phyloP scores from a whole-genome alignment of 1,139 yeast genomes.

The Nakaseomyces uthaithaninus region DNA sequence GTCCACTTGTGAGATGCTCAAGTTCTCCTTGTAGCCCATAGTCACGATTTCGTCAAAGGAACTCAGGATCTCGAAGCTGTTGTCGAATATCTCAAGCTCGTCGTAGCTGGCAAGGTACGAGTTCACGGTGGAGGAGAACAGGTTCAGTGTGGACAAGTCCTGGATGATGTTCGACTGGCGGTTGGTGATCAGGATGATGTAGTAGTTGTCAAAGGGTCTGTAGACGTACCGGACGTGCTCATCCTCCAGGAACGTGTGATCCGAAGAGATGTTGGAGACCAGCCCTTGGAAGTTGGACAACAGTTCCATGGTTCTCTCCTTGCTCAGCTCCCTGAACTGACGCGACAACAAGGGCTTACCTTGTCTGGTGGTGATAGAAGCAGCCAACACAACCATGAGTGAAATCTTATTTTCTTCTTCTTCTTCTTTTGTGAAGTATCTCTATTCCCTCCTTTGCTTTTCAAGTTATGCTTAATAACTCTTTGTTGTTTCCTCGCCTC shows the following conservation, averaged over 20 bases:
- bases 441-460: too few species aligned
- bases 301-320: slow-evolving; percentile 79
- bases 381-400: slow-evolving; percentile 71
- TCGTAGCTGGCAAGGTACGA: slow-evolving; percentile 65
- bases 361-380: slow-evolving; percentile 89
- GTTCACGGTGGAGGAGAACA: slow-evolving; percentile 75
- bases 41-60: slow-evolving; percentile 93
- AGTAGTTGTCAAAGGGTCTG: slow-evolving; percentile 92
- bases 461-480: too few species aligned
- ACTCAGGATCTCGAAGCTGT: slow-evolving; percentile 79
- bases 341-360: slow-evolving; percentile 92
- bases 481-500: too few species aligned
- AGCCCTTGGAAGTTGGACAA: slow-evolving; percentile 81
- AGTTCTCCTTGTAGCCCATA: slow-evolving; percentile 84
- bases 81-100: slow-evolving; percentile 75
- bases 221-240: slow-evolving; percentile 88
- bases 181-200: slow-evolving; percentile 85
- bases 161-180: slow-evolving; percentile 87
- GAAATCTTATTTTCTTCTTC: slow-evolving; percentile 1
- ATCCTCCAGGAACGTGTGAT: slow-evolving; percentile 92
- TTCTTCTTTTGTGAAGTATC: too few species aligned
- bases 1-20: slow-evolving; percentile 73
- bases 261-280: slow-evolving; percentile 61
- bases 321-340: slow-evolving; percentile 79
- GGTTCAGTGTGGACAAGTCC: slow-evolving; percentile 85